These are phyloP conservation scores for Trypanosoma mega DNA, from an alignment of 208 protist species.

Conservation along the genomic window DNA sequence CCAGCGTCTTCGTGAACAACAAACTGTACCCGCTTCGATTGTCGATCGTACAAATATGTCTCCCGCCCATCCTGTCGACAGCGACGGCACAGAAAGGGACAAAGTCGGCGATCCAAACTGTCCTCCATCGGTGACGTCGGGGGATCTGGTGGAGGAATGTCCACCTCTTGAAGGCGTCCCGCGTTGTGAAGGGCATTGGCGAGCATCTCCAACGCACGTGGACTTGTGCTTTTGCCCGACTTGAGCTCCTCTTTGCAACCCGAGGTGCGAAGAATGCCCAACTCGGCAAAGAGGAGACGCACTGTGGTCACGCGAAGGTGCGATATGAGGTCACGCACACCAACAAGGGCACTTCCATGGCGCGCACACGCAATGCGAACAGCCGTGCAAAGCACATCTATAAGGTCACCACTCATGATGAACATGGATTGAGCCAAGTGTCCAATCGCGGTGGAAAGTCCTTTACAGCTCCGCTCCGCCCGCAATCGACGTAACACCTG, in stretches of 20 bases:
- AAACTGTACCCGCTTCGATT: constrained; percentile 13
- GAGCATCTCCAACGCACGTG: constrained; percentile 2
- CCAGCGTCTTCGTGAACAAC: constrained; percentile 3
- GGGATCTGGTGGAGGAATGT: background rate
- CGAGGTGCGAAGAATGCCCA: background rate
- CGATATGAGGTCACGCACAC: background rate
- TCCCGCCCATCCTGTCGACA: constrained; percentile 52
- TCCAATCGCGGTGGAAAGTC: constrained; percentile 2
- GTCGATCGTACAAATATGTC: constrained; percentile 30
- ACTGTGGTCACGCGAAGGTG: constrained; percentile 4
- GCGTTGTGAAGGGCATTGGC: background rate
- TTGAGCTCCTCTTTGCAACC: constrained; percentile 7
- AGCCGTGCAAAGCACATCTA: background rate
- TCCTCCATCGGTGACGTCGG: background rate
- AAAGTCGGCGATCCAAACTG: background rate
- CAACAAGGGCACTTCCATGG: too few relatives aligned
- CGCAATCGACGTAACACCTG: constrained; percentile 36
- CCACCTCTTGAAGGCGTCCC: background rate
- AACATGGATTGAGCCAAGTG: constrained; percentile 3
- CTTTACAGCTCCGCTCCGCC: constrained; percentile 1
- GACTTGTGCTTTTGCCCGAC: background rate
- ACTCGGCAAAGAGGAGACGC: background rate
- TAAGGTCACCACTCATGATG: constrained; percentile 3
- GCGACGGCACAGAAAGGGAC: constrained; percentile 48
- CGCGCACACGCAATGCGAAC: background rate